A percentile compares a stretch with the other conserved stretches of the same genome.
Evolutionary conservation across 140 eudicot genomes (phyloP).

Genomic region (Senecio squalidus): DNA sequence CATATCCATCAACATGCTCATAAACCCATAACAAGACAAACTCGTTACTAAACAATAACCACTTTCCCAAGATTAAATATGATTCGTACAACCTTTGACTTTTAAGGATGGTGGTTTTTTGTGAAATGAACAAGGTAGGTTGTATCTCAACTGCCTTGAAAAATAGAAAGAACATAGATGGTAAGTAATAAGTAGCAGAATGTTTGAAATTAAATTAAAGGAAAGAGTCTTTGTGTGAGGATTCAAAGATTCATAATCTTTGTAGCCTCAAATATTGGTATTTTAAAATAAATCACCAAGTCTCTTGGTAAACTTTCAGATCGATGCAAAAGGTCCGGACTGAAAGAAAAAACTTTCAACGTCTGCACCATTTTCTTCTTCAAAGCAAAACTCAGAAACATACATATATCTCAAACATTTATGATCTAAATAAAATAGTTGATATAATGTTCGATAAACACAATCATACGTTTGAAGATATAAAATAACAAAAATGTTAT

Average conservation of each 20-base stretch:
- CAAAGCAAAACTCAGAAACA: neutral
- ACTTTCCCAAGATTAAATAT: neutral
- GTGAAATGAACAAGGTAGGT: neutral
- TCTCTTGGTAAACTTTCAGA: too few species aligned
- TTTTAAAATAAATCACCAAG: too few species aligned
- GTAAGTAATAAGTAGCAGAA: neutral
- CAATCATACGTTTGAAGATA: constrained; percentile 23
- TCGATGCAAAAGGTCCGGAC: too few species aligned
- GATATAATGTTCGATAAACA: constrained; percentile 15
- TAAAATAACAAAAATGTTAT: constrained; percentile 25
- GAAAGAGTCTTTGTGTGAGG: constrained; percentile 24
- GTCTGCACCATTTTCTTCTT: neutral
- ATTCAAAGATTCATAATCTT: constrained; percentile 20
- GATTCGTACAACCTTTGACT: neutral
- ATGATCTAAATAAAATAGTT: constrained; percentile 1
- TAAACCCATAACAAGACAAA: constrained; percentile 10
- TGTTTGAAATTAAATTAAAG: neutral
- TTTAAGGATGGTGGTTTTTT: neutral
- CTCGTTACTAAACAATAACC: neutral
- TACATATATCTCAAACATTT: neutral
- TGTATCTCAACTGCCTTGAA: constrained; percentile 15
- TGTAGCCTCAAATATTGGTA: neutral
- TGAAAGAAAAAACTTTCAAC: too few species aligned
- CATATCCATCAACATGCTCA: constrained; percentile 32
- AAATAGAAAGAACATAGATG: neutral